Percentiles rank a stretch among this genome's conserved stretches.
phyloP scores from a whole-genome alignment of 805 yeast genomes.

The Metschnikowia dekortorum region DNA sequence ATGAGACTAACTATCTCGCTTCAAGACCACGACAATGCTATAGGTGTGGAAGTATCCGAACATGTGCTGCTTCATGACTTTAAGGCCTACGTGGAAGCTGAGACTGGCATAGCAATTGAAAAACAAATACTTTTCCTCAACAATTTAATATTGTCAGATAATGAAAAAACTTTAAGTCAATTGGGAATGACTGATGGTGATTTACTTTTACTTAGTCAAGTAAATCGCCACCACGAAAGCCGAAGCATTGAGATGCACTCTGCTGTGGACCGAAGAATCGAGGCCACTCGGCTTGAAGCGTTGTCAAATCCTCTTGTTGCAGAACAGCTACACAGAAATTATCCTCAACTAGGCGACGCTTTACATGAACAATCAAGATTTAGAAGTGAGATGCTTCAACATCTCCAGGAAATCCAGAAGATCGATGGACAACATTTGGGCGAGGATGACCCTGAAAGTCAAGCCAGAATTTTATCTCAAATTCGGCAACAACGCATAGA shows the following conservation, averaged over 20 bases:
- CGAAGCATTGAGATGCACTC: neutral
- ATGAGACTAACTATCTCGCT: conserved; percentile 18
- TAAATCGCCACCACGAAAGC: neutral
- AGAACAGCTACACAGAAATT: conserved; percentile 29
- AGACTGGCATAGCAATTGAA: conserved; percentile 48
- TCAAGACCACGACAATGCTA: conserved; percentile 20
- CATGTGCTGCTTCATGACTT: conserved; percentile 65
- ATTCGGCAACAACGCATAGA: conserved; percentile 70
- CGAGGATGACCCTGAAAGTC: conserved; percentile 60
- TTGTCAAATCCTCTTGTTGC: conserved; percentile 38
- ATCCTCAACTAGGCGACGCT: conserved; percentile 46
- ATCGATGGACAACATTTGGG: conserved; percentile 8
- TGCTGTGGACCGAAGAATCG: conserved; percentile 19
- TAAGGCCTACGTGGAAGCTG: conserved; percentile 68
- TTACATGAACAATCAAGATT: conserved; percentile 49
- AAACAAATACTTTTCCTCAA: conserved; percentile 49
- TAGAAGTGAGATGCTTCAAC: conserved; percentile 22
- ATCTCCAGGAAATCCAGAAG: conserved; percentile 31
- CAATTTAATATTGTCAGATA: conserved; percentile 36
- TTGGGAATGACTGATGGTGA: conserved; percentile 56
- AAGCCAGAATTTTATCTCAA: conserved; percentile 59
- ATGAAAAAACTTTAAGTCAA: conserved; percentile 38
- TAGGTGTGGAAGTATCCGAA: conserved; percentile 58
- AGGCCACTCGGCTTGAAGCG: conserved; percentile 46
- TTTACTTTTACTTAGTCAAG: conserved; percentile 40